Conservation (phyloP, 2,329 filamentous ascomycete genomes). For the Amauroascus niger region DNA sequence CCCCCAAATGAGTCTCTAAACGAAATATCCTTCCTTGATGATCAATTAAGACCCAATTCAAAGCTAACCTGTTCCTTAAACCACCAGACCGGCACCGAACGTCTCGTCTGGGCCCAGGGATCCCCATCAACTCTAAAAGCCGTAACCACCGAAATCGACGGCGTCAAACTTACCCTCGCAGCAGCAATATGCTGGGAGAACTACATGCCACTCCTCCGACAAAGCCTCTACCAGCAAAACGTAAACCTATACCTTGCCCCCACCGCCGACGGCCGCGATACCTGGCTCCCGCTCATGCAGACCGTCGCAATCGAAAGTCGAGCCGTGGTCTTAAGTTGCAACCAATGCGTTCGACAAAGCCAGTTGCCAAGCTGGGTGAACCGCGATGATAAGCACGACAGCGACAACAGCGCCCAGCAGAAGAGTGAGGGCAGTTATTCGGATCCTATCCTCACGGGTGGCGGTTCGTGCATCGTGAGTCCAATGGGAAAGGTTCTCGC, state of each 20-base stretch:
- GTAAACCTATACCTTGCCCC: constrained; percentile 86
- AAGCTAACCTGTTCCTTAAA: not conserved
- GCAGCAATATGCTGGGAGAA: constrained; percentile 95
- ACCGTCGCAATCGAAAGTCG: constrained; percentile 73
- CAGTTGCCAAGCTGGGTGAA: constrained; percentile 50
- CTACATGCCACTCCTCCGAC: constrained; percentile 83
- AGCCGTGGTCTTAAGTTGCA: constrained; percentile 75
- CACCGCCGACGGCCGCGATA: constrained; percentile 73
- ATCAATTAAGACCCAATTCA: not conserved
- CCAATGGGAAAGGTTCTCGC: constrained; percentile 70
- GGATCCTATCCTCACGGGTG: constrained; percentile 54
- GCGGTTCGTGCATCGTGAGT: constrained; percentile 72
- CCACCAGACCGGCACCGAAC: constrained; percentile 62
- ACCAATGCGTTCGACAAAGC: constrained; percentile 62
- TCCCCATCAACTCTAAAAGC: constrained; percentile 68
- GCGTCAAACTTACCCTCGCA: constrained; percentile 68
- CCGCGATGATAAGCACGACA: not conserved
- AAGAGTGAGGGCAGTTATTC: constrained; percentile 16
- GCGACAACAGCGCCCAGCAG: not conserved
- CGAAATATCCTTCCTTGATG: no score
- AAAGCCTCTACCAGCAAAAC: constrained; percentile 78
- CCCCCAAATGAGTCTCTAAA: no score
- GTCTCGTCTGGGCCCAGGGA: constrained; percentile 82
- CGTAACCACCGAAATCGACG: constrained; percentile 67
- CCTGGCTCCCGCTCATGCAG: constrained; percentile 73